Evolutionary conservation across 805 yeast species (phyloP).

Genomic region (Metschnikowia amazonensis): DNA sequence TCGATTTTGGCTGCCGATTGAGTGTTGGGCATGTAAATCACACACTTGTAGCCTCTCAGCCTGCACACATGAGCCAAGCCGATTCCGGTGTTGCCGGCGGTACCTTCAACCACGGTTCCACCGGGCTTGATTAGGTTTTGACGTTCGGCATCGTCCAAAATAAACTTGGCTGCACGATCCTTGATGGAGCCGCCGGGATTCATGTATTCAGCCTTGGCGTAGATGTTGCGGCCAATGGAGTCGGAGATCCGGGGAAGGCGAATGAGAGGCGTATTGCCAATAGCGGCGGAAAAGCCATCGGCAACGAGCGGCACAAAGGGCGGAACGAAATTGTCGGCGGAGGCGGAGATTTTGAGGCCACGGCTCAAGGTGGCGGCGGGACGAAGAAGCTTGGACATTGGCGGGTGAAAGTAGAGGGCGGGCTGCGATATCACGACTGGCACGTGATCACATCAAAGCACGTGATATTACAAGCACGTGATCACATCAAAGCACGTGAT

Average conservation of each 20-base stretch:
- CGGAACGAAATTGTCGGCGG: slow-evolving; percentile 18
- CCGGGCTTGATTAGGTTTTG: slow-evolving; percentile 64
- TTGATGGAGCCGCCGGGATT: slow-evolving; percentile 94
- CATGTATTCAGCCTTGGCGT: slow-evolving; percentile 88
- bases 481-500: no score
- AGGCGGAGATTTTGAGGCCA: slow-evolving; percentile 12
- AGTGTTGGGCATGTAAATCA: slow-evolving; percentile 89
- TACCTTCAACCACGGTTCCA: slow-evolving; percentile 88
- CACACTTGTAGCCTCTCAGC: slow-evolving; percentile 76
- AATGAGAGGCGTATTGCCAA: slow-evolving; percentile 90
- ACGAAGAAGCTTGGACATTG: slow-evolving; percentile 1
- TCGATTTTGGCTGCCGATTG: slow-evolving; percentile 80
- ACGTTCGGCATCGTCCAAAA: slow-evolving; percentile 74
- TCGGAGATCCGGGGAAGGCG: slow-evolving; percentile 54
- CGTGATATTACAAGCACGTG: background rate
- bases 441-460: no score
- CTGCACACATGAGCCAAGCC: slow-evolving; percentile 82
- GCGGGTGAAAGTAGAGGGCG: background rate
- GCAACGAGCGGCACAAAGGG: slow-evolving; percentile 66
- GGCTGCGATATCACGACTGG: background rate
- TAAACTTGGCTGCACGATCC: slow-evolving; percentile 81
- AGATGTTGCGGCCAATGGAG: slow-evolving; percentile 66
- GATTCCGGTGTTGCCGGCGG: slow-evolving; percentile 96
- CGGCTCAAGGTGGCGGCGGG: slow-evolving; percentile 5
- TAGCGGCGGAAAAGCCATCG: slow-evolving; percentile 74